Percentiles rank a stretch among this genome's conserved stretches.
Evolutionary conservation across 345 rosid species (phyloP).

Genomic region (Triadica sebifera): DNA sequence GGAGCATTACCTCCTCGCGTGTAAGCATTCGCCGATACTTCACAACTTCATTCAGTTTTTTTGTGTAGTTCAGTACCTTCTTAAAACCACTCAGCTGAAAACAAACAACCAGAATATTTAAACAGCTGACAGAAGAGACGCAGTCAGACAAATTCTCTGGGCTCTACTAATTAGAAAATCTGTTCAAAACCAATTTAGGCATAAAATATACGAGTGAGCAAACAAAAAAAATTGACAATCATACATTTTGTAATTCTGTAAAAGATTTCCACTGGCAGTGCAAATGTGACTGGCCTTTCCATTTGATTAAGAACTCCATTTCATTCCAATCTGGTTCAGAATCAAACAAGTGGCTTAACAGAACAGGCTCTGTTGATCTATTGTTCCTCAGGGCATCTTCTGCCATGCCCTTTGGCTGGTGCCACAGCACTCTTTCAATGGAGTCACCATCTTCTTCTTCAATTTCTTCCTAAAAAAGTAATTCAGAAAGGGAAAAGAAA

Average conservation of each 20-base stretch:
- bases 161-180: neutral
- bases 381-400: constrained; percentile 63
- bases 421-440: constrained; percentile 97
- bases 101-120: constrained; percentile 17
- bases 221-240: constrained; percentile 12
- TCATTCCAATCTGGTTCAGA: constrained; percentile 81
- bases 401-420: constrained; percentile 83
- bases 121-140: constrained; percentile 3
- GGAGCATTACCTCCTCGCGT: constrained; percentile 83
- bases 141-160: neutral
- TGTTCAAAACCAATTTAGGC: neutral
- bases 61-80: constrained; percentile 91
- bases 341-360: constrained; percentile 72
- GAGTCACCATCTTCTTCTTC: constrained; percentile 96
- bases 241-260: constrained; percentile 82
- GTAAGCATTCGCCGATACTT: constrained; percentile 70
- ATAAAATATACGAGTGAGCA: neutral
- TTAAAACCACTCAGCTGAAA: constrained; percentile 94
- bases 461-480: constrained; percentile 68
- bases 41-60: constrained; percentile 82
- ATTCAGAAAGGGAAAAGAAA: neutral
- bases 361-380: constrained; percentile 67
- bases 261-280: constrained; percentile 97
- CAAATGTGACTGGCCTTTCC: constrained; percentile 99
- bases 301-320: constrained; percentile 90